These are phyloP conservation scores for Euphorbia schlechtendalii DNA, from an alignment of 441 rosid genomes.

Conservation along the genomic window DNA sequence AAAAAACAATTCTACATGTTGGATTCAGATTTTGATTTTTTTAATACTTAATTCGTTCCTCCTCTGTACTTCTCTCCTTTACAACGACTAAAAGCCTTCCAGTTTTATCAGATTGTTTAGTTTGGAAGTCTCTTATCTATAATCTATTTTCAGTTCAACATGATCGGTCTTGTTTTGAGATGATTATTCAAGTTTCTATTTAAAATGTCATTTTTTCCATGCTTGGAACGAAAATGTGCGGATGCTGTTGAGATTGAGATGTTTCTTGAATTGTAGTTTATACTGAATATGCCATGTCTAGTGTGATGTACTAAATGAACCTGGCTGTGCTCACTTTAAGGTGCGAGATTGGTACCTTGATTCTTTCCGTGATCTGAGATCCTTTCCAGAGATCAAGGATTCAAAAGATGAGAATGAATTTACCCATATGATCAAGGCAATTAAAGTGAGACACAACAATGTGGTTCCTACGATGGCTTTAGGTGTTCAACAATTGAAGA, in stretches of 20 bases:
- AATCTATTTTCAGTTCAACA: background rate
- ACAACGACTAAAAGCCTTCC: background rate
- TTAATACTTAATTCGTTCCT: background rate
- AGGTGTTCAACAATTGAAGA: conserved; percentile 93
- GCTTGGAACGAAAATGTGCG: background rate
- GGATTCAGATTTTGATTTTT: background rate
- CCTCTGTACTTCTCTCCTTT: background rate
- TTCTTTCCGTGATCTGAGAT: conserved; percentile 84
- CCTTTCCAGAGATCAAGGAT: conserved; percentile 73
- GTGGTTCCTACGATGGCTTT: conserved; percentile 96
- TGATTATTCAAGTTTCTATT: background rate
- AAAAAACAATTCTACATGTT: background rate
- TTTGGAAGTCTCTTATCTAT: background rate
- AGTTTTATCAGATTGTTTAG: background rate
- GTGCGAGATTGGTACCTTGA: conserved; percentile 98
- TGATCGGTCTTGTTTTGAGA: background rate
- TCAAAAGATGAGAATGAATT: conserved; percentile 61
- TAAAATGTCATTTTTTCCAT: background rate
- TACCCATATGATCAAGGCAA: conserved; percentile 88
- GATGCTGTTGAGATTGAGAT: too few relatives aligned
- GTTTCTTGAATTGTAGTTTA: background rate
- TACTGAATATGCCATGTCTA: background rate
- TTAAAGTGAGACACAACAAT: conserved; percentile 93
- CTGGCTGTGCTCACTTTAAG: conserved; percentile 29
- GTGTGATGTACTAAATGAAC: too few relatives aligned